Evolutionary conservation across 306 rosid species (phyloP), one percentile per base, ranked within the genome.

Genomic region (Trifolium subterraneum): DNA sequence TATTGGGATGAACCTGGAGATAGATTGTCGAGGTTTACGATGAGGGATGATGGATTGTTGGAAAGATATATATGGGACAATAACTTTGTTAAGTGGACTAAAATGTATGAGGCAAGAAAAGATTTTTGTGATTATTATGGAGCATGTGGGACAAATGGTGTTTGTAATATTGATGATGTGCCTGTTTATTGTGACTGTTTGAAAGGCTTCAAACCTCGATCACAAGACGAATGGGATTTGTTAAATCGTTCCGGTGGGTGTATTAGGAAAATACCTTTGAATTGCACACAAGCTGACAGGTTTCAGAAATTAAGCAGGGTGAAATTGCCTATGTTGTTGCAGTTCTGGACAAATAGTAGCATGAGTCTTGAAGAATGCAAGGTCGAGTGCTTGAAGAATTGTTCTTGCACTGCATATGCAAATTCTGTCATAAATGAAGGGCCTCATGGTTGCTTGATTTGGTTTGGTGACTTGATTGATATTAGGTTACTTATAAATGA

Each of bases 381-480:
- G 62, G 77, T 44, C 22, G 47, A 42, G 61, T 83, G 87, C 74
- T 72, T 79, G 74, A 72, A 80, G 77, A 68, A 83, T 25, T 83
- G 84, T 38, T 79, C 82, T n/a, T 83, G 87, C 73, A 73, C 65
- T 0, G 84, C 87, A 1, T 80, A 71, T 38, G 77, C 87, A 42
- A 70, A 67, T 12, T 27, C 79, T 31, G 74, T 38, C 22, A 25
- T 80, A 47, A 52, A 59, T 22, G 74, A 20, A 38, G 73, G 38
- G 9, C 82, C 77, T 4, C 76, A 75, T 66, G 82, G 79, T 2
- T 83, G 87, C 47, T 51, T 83, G 36, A 15, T 42, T 38, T 83
- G 87, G 87, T 80, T 71, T 39, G 87, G 84, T 1, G 79, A 68
- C n/a, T 45, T 83, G 68, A 23, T 72, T 10, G 87, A 79, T 51